Conservation (phyloP, 257 asterid genomes). For the Solanum raphanifolium region DNA sequence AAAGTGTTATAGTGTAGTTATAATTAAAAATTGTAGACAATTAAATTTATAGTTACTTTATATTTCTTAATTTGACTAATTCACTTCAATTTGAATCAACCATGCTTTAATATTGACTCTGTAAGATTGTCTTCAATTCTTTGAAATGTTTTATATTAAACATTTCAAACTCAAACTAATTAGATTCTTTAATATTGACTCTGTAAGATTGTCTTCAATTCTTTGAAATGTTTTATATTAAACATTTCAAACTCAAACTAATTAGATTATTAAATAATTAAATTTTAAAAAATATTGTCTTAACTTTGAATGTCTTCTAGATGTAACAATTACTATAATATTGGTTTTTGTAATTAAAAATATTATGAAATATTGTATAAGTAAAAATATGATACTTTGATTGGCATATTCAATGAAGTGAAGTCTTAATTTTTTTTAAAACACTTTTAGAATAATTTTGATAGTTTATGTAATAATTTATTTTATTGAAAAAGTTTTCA, state of each 20-base stretch:
- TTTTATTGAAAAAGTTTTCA: neutral
- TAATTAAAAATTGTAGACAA: neutral
- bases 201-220: neutral
- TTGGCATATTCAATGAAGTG: neutral
- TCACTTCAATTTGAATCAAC: neutral
- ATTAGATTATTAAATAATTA: too few species aligned
- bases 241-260: neutral
- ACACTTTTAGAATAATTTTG: neutral
- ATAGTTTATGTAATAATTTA: neutral
- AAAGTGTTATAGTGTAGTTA: neutral
- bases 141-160: too few species aligned
- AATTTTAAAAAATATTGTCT: too few species aligned
- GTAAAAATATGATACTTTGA: neutral
- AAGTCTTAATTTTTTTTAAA: too few species aligned
- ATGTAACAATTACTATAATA: neutral
- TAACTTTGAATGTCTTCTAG: too few species aligned
- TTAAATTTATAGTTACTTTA: neutral
- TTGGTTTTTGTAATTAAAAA: neutral
- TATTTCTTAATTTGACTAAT: neutral
- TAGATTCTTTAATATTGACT: neutral
- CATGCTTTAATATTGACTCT: neutral
- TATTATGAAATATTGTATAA: neutral
- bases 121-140: neutral
- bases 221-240: neutral
- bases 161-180: neutral